Percentiles rank a stretch among this genome's conserved stretches.
Conservation (phyloP, 2,329 filamentous ascomycete species). For the Aspergillus oerlinghausenensis region DNA sequence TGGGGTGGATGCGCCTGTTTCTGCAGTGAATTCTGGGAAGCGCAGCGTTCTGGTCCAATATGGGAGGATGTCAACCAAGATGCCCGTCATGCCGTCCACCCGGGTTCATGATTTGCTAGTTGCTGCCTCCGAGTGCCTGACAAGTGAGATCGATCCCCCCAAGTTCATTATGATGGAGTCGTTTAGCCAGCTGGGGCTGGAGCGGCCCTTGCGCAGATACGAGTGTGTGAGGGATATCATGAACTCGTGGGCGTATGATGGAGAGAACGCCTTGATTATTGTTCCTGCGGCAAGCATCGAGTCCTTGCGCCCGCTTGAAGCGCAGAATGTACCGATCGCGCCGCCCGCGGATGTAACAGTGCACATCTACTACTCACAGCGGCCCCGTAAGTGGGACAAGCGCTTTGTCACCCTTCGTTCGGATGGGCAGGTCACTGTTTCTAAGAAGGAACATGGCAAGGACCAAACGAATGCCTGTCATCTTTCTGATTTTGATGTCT, state of each 20-base stretch:
- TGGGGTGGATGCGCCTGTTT: conserved; percentile 69
- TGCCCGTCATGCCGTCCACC: conserved; percentile 72
- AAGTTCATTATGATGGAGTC: conserved; percentile 71
- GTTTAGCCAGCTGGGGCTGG: conserved; percentile 70
- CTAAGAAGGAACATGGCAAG: conserved; percentile 69
- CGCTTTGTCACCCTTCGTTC: conserved; percentile 68
- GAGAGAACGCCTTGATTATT: conserved; percentile 69
- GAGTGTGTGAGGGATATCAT: conserved; percentile 82
- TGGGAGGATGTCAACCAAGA: conserved; percentile 61
- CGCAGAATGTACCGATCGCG: conserved; percentile 58
- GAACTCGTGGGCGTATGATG: conserved; percentile 86
- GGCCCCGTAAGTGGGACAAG: conserved; percentile 83
- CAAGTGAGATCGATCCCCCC: conserved; percentile 59
- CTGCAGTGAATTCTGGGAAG: conserved; percentile 75
- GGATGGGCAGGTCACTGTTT: conserved; percentile 66
- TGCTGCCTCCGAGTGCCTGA: conserved; percentile 60
- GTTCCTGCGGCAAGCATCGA: conserved; percentile 54
- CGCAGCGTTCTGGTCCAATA: conserved; percentile 70
- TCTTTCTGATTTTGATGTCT: conserved; percentile 88
- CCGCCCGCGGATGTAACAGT: conserved; percentile 64
- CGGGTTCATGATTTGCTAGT: conserved; percentile 69
- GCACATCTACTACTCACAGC: conserved; percentile 74
- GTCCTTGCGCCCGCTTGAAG: conserved; percentile 49
- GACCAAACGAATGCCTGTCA: conserved; percentile 71
- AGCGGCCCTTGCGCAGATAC: conserved; percentile 77